These are phyloP conservation scores for Fusarium buharicum DNA, from an alignment of 2,329 filamentous ascomycete species.

Conservation along the genomic window DNA sequence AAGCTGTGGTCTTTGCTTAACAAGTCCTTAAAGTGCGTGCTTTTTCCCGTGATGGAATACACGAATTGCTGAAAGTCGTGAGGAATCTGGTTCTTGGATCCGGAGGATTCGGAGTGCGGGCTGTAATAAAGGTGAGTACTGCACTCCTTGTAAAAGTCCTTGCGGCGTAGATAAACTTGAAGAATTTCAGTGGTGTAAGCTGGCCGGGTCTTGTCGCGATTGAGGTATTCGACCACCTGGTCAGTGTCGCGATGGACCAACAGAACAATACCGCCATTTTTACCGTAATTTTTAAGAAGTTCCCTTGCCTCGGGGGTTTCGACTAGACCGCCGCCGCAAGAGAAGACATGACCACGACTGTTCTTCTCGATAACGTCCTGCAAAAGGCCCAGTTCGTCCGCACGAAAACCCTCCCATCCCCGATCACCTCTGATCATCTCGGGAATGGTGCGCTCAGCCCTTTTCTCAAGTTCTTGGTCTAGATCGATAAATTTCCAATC, in stretches of 20 bases:
- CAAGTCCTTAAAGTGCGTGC: slow-evolving; percentile 59
- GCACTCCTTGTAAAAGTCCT: slow-evolving; percentile 90
- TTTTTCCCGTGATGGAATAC: slow-evolving; percentile 53
- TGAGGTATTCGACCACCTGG: slow-evolving; percentile 87
- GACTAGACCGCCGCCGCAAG: slow-evolving; percentile 93
- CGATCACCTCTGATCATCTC: slow-evolving; percentile 77
- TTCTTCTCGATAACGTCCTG: slow-evolving; percentile 79
- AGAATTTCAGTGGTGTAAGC: slow-evolving; percentile 94
- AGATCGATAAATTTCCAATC: slow-evolving; percentile 85
- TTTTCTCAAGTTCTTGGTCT: slow-evolving; percentile 84
- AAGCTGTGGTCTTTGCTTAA: slow-evolving; percentile 76
- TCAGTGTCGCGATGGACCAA: slow-evolving; percentile 89
- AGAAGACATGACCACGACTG: slow-evolving; percentile 81
- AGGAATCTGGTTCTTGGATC: slow-evolving; percentile 44
- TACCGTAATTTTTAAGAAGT: slow-evolving; percentile 77
- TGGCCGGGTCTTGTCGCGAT: slow-evolving; percentile 87
- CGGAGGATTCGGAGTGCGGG: slow-evolving; percentile 63
- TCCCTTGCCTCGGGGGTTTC: slow-evolving; percentile 84
- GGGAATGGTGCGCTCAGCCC: slow-evolving; percentile 80
- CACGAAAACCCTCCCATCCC: slow-evolving; percentile 91
- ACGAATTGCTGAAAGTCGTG: slow-evolving; percentile 53
- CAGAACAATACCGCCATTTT: slow-evolving; percentile 83
- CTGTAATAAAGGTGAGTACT: slow-evolving; percentile 96
- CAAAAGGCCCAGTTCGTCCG: slow-evolving; percentile 79
- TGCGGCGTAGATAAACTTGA: slow-evolving; percentile 87